Percentiles rank a stretch among this genome's conserved stretches.
Conservation (phyloP, 176 grass and related monocot species). For the Puccinellia tenuiflora region DNA sequence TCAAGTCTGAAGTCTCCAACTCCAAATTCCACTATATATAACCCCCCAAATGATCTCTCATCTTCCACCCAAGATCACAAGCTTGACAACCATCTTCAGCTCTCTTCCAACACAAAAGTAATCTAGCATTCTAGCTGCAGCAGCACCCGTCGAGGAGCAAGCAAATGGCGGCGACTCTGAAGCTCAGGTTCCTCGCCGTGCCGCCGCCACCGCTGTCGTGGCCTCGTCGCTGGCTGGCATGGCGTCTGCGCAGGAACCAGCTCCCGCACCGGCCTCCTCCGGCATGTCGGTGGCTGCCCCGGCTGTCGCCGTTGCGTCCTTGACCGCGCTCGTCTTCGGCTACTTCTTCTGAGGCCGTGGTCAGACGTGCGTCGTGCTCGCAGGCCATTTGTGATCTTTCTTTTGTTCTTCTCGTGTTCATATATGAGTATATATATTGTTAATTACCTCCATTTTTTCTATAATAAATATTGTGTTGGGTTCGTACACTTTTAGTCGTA, state of each 20-base stretch:
- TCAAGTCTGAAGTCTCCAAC: not conserved
- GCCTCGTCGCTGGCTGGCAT: conserved; percentile 17
- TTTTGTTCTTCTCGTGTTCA: not conserved
- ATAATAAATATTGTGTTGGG: not conserved
- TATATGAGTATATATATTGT: not conserved
- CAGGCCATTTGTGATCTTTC: not conserved
- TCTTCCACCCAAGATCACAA: not conserved
- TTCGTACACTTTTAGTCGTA: not conserved
- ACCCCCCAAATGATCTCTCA: no score
- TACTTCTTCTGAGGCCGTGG: no score
- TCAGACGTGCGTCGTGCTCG: not conserved
- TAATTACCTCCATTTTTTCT: not conserved
- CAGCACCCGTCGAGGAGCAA: no score
- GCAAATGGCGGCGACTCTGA: not conserved
- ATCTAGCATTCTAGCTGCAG: no score
- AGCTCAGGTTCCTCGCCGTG: conserved; percentile 27
- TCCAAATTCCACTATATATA: not conserved
- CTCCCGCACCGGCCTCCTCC: not conserved
- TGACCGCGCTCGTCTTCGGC: no score
- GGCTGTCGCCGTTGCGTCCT: no score
- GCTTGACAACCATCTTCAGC: not conserved
- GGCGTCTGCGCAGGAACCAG: conserved; percentile 9
- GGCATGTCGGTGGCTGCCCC: no score
- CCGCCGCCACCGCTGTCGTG: not conserved
- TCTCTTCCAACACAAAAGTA: not conserved